Evolutionary conservation across 1,284 basidiomycete genomes (phyloP).

Genomic region (Coniophora puteana): DNA sequence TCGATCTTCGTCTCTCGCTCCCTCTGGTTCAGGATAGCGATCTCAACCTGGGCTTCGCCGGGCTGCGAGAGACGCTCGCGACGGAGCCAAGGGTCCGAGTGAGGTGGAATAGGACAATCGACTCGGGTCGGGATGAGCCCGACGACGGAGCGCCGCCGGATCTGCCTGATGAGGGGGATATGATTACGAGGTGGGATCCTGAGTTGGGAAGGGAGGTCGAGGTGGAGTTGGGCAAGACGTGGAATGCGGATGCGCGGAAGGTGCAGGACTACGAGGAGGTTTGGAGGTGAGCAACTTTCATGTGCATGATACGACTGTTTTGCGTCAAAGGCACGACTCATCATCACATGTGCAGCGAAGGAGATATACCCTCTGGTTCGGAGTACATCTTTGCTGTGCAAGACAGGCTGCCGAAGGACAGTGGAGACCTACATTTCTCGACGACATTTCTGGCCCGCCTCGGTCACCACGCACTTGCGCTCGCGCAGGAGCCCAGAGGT

Average conservation of each 20-base stretch:
- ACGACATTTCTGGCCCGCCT: constrained; percentile 18
- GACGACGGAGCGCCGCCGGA: too few species aligned
- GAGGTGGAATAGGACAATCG: constrained; percentile 20
- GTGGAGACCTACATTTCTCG: background rate
- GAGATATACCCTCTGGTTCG: too few species aligned
- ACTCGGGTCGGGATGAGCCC: constrained; percentile 23
- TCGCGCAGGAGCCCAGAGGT: constrained; percentile 12
- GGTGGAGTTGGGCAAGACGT: too few species aligned
- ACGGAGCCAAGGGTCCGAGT: constrained; percentile 9
- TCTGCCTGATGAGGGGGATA: too few species aligned
- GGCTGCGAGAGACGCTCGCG: constrained; percentile 19
- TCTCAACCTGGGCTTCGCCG: constrained; percentile 22
- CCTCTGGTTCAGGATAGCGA: constrained; percentile 14
- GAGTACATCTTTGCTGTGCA: too few species aligned
- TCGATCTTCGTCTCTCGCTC: constrained; percentile 25
- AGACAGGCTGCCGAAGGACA: background rate
- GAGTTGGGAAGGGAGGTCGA: too few species aligned
- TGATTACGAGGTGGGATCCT: too few species aligned
- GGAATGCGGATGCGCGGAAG: too few species aligned
- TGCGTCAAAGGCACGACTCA: constrained; percentile 15
- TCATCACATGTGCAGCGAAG: too few species aligned
- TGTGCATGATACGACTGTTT: background rate
- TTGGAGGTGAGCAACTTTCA: constrained; percentile 14
- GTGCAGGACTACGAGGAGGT: constrained; percentile 20
- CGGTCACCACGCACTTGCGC: constrained; percentile 20